Evolutionary conservation across 2,329 filamentous ascomycete species (phyloP).

Genomic region (Neonectria hederae): DNA sequence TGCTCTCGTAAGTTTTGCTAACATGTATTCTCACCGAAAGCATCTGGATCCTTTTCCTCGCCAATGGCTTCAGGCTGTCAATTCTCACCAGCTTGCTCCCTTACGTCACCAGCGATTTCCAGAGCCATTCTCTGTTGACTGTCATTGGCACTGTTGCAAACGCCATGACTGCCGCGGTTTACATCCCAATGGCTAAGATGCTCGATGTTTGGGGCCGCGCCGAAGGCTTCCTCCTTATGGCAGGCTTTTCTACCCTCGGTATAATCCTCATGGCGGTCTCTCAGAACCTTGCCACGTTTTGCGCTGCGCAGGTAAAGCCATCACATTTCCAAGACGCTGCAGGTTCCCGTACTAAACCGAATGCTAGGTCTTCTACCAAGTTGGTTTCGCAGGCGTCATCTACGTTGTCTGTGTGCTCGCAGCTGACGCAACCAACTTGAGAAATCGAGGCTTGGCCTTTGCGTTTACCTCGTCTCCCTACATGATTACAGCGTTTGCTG

Average conservation of each 20-base stretch:
- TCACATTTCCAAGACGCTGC: neutral
- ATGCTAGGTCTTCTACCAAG: constrained; percentile 65
- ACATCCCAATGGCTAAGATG: constrained; percentile 70
- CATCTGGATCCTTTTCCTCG: constrained; percentile 61
- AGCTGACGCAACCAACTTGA: constrained; percentile 64
- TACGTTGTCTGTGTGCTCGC: constrained; percentile 73
- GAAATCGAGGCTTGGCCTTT: constrained; percentile 51
- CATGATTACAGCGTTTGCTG: constrained; percentile 57
- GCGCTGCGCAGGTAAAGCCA: constrained; percentile 57
- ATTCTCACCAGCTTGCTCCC: constrained; percentile 54
- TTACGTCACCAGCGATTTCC: constrained; percentile 61
- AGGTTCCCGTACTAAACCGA: neutral
- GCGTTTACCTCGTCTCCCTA: constrained; percentile 54
- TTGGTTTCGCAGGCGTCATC: constrained; percentile 67
- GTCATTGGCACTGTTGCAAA: constrained; percentile 63
- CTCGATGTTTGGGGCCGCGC: constrained; percentile 71
- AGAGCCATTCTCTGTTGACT: constrained; percentile 62
- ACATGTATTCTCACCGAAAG: constrained; percentile 34
- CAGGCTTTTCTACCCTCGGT: constrained; percentile 56
- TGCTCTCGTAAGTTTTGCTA: neutral
- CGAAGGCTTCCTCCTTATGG: constrained; percentile 66
- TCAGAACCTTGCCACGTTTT: constrained; percentile 53
- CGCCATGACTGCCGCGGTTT: constrained; percentile 66
- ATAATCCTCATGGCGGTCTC: constrained; percentile 71
- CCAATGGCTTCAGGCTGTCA: constrained; percentile 58